phyloP scores from a whole-genome alignment of 352 stramenopile genomes.

The Globisporangium emineosum region DNA sequence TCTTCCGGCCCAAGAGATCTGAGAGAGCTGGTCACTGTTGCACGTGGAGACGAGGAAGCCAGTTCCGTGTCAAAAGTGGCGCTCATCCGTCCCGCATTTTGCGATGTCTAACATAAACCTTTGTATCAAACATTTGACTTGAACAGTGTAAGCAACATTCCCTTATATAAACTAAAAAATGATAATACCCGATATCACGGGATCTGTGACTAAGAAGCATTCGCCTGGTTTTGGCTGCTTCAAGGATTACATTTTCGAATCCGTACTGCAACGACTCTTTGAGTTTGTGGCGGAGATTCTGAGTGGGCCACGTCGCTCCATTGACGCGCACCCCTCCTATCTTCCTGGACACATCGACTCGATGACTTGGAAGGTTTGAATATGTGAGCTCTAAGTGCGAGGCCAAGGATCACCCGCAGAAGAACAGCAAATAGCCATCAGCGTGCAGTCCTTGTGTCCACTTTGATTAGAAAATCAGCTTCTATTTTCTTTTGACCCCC shows the following conservation, averaged over 20 bases:
- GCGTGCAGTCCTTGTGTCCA: too few relatives aligned
- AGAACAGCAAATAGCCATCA: too few relatives aligned
- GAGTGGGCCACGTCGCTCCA: slow-evolving; percentile 3
- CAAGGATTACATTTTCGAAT: neutral
- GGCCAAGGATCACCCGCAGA: too few relatives aligned
- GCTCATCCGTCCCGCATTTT: neutral
- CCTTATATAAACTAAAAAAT: neutral
- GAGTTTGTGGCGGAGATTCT: neutral
- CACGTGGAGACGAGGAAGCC: neutral
- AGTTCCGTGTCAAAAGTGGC: neutral
- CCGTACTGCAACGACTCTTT: neutral
- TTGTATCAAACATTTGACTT: too few relatives aligned
- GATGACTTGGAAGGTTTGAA: too few relatives aligned
- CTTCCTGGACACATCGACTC: too few relatives aligned
- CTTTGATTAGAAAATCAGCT: too few relatives aligned
- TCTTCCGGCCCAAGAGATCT: neutral
- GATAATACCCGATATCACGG: neutral
- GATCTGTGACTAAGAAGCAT: neutral
- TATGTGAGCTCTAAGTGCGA: too few relatives aligned
- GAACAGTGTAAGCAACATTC: neutral
- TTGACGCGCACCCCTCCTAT: neutral
- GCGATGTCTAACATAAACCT: neutral
- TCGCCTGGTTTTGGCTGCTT: slow-evolving; percentile 1
- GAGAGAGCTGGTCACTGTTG: neutral
- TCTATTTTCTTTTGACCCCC: too few relatives aligned